These are phyloP conservation scores for Macrophomina tecta DNA, from an alignment of 2,329 filamentous ascomycete genomes.

Conservation along the genomic window DNA sequence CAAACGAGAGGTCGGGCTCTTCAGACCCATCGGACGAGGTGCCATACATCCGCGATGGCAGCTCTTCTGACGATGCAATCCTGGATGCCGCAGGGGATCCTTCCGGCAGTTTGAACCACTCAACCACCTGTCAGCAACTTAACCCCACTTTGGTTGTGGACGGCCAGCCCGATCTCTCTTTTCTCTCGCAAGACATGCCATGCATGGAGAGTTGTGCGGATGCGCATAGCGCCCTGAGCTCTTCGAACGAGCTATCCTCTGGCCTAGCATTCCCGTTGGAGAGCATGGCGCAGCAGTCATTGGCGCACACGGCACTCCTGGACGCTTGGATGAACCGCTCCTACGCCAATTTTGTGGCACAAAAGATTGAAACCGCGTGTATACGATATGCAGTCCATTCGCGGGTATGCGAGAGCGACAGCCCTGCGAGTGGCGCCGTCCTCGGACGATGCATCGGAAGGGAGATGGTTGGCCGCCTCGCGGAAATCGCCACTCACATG, in stretches of 20 bases:
- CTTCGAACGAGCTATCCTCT: background rate
- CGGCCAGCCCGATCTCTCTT: background rate
- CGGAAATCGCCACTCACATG: conserved; percentile 7
- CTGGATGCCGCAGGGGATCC: background rate
- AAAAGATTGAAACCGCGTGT: conserved; percentile 16
- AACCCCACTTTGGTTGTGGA: background rate
- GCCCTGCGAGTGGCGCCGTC: background rate
- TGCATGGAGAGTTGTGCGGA: background rate
- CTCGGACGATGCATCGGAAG: background rate
- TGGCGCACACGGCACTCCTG: background rate
- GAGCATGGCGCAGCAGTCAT: background rate
- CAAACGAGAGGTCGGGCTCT: background rate
- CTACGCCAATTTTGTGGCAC: background rate
- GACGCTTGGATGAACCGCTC: conserved; percentile 12
- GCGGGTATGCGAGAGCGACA: background rate
- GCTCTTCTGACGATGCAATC: background rate
- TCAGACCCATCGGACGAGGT: conserved; percentile 6
- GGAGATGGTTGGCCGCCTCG: background rate
- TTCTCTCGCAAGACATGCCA: background rate
- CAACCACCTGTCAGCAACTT: background rate
- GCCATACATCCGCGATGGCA: background rate
- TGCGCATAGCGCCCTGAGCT: background rate
- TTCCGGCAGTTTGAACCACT: background rate
- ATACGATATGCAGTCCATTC: conserved; percentile 6
- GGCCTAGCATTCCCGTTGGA: background rate